phyloP scores from a whole-genome alignment of 139 green algal species.

The Chlorella sorokiniana region DNA sequence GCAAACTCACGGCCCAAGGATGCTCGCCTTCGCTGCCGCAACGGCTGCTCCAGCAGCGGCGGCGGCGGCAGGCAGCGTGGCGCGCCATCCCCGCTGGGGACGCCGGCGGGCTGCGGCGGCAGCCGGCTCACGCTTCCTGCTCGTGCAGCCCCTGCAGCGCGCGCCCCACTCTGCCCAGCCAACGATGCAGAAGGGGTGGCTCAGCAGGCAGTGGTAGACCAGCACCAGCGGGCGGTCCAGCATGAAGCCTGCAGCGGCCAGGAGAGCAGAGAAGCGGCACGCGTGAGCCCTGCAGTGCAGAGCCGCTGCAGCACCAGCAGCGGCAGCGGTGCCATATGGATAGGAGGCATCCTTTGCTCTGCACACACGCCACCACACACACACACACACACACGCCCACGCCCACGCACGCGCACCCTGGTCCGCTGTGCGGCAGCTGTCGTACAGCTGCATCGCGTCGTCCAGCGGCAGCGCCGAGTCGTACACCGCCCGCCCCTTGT shows the following conservation, averaged over 20 bases:
- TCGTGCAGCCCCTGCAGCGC: conserved; percentile 16
- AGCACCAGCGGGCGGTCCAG: conserved; percentile 44
- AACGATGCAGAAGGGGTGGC: conserved; percentile 37
- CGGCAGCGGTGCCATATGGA: not conserved
- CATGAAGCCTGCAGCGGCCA: conserved; percentile 27
- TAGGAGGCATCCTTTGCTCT: too few relatives aligned
- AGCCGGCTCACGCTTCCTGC: conserved; percentile 19
- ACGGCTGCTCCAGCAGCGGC: not conserved
- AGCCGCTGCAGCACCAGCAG: not conserved
- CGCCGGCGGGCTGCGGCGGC: not conserved
- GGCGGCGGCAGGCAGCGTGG: not conserved
- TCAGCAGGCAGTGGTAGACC: conserved; percentile 39
- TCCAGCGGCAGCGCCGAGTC: conserved; percentile 51
- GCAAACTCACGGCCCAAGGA: not conserved
- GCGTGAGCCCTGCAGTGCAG: not conserved
- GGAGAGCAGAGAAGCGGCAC: not conserved
- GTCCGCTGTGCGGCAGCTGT: conserved; percentile 2
- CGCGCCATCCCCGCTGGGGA: too few relatives aligned
- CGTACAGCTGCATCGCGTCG: conserved; percentile 50
- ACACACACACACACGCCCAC: too few relatives aligned
- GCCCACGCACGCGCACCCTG: not conserved
- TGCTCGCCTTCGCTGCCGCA: not conserved
- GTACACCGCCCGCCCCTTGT: conserved; percentile 61
- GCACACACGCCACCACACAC: too few relatives aligned
- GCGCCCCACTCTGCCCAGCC: conserved; percentile 49